Base-by-base conservation (phyloP, 1,139 yeast species). In the Nadsonia starkeyi-henricii region DNA sequence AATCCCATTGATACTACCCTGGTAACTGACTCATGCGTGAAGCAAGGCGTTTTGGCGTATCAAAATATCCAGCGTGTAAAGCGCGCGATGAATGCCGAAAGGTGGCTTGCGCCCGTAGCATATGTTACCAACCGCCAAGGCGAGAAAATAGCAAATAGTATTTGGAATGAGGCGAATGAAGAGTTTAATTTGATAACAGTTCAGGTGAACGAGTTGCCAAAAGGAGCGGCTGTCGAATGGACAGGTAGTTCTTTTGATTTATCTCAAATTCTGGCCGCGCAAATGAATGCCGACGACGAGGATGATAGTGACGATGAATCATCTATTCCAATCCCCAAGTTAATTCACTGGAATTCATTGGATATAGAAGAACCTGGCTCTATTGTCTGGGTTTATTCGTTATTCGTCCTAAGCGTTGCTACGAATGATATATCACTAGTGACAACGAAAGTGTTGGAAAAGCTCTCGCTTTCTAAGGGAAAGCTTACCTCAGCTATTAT, bases 171-270 rank as follows among this genome's bases (percentile, higher is more conserved):
- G 28, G 49, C 47, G 7, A 28, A 28, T 17, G 44, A 20, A 20
- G 41, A 49, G 12, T 52, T 56, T 53, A 62, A 43, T 7, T 55
- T 57, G 8, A 21, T 47, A 1, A 69, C 83, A 4, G 85, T 77
- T 1, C 72, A 75, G 53, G 85, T 86, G 0, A 63, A 68, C 1
- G 71, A 67, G 26, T 67, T 91, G 46, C 97, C 97, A 1, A 75
- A 77, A 46, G 71, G 71, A 39, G 93, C 95, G 0, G 59, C 62
- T 15, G 75, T 83, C 19, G 97, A 89, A 65, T 85, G 95, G 93
- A 77, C 84, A 7, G 49, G 39, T 13, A 33, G 12, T 33, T 33
- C 39, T 15, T 33, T 33, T 3, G 17, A 33, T 33, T 7, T 33
- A 15, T 33, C 39, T 33, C 15, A 33, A 33, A 15, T 33, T 9